Evolutionary conservation across 1,284 basidiomycete species (phyloP), one percentile per base, ranked within the genome.

Genomic region (Coniferiporia weirii): DNA sequence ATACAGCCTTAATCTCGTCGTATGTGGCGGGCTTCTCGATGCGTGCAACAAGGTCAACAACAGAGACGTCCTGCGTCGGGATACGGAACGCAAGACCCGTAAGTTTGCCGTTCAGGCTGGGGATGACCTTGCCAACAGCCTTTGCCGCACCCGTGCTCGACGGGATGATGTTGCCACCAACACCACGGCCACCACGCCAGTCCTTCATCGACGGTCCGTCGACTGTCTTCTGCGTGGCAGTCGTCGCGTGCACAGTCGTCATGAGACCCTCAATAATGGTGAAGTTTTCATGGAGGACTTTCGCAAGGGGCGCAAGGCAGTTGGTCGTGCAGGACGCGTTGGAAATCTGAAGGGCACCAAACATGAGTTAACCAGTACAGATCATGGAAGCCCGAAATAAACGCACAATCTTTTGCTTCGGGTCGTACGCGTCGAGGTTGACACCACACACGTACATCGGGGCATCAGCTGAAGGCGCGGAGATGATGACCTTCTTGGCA

Each of bases 311-410:
- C 40, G 97, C 97, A 64, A 99, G 85, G 77, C 95, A 97, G 89
- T 99, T 99, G 78, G 96, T 99, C 56, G 96, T 99, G 87, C 96
- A 99, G 48, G 95, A 98, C 38, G 96, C 96, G 78, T 99, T 99
- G 68, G 96, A 99, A 76, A 99, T 91, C 83, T 89, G 68, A 13
- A 9, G 44, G 9, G 19, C 12, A 48, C 32, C 45, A 36, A 20
- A 40, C 54, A 38, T 55, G 1, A 53, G 27, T 51, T 47, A 22
- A 47, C 17, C 17, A 8, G 8, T 13, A 19, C 20, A 54, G 20
- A n/a, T 1, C 47, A 56, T 12, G 13, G 13, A 7, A 34, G 1
- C 9, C 6, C 20, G 6, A 34, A 46, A 58, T 27, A 54, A 64
- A 81, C 84, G 63, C 74, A 88, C 88, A 73, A 98, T 91, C 65